Evolutionary conservation across 1,284 basidiomycete genomes (phyloP).

Genomic region (Singerocomus inundabilis): DNA sequence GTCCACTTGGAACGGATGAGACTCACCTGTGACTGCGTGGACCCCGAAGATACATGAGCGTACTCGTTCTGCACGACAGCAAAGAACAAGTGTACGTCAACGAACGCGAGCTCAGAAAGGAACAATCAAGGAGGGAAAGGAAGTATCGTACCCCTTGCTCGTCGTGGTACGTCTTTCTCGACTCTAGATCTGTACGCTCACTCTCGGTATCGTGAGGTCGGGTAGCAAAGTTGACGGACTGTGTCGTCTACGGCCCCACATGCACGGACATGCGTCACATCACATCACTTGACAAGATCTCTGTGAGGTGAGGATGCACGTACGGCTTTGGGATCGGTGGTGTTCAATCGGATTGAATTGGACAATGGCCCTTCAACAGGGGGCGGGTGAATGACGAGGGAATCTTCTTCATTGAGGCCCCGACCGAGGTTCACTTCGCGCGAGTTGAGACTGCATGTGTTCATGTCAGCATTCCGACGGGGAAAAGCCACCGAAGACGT

Average conservation of each 20-base stretch:
- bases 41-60: conserved; percentile 18
- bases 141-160: conserved; percentile 12
- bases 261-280: too few species aligned
- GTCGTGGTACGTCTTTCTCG: conserved; percentile 19
- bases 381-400: conserved; percentile 6
- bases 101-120: neutral
- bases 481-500: neutral
- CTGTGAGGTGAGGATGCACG: neutral
- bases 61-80: conserved; percentile 15
- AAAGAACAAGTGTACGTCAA: conserved; percentile 1
- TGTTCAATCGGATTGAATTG: conserved; percentile 17
- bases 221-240: conserved; percentile 16
- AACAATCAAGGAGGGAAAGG: neutral
- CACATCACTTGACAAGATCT: neutral
- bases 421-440: conserved; percentile 32
- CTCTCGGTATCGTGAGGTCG: conserved; percentile 8
- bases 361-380: neutral
- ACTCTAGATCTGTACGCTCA: conserved; percentile 12
- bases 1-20: neutral
- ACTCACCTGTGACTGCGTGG: conserved; percentile 23
- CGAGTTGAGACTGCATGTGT: conserved; percentile 33
- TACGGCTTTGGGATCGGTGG: conserved; percentile 19
- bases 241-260: conserved; percentile 13
- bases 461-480: conserved; percentile 1
- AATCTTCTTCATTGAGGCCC: conserved; percentile 40